Base-by-base conservation (phyloP, 352 stramenopile species). In the Phytopythium boreale region DNA sequence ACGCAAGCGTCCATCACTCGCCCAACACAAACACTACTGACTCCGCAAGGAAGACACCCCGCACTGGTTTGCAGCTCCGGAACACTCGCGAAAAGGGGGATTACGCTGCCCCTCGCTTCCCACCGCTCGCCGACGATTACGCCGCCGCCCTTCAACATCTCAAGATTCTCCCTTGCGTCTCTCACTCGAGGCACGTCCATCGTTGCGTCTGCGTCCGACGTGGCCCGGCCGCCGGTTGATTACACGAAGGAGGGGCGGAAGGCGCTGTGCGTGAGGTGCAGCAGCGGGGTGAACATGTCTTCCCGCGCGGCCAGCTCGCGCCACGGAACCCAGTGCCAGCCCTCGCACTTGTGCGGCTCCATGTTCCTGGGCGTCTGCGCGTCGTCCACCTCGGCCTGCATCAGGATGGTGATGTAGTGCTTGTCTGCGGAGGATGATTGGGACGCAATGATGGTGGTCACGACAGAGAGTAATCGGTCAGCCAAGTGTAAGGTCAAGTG, bases 391-490 rank as follows among this genome's bases (percentile, higher is more conserved):
- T 59, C 59, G 4, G 84, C 83, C 53, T 92, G 81, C 80, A 92
- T 90, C 56, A 93, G 83, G 64, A 95, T 89, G 47, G 87, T 95
- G 59, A 93, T 91, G 73, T 93, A 95, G 69, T 95, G 86, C 62
- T 92, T 93, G 53, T 61, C 60, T 70, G 55, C 27, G 26, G 52
- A n/a, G n/a, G n/a, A n/a, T 15, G 27, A 34, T 15, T 10, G 20
- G 14, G 29, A 29, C n/a, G 3, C 50, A 14, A 14, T 15, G 34
- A 15, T 14, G 34, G 34, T 10, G 34, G 11, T 7, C 34, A 39
- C n/a, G 22, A 19, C 22, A 4, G 10, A 31, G 46, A 52, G 46
- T 52, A 52, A 52, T 52, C 44, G 10, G 37, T n/a, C 34, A 26
- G 39, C 49, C 36, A 34, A 26, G 34, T 36, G n/a, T n/a, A n/a